A percentile compares a stretch with the other conserved stretches of the same genome.
Conservation (phyloP, 2,329 filamentous ascomycete genomes). For the Claviceps arundinis region DNA sequence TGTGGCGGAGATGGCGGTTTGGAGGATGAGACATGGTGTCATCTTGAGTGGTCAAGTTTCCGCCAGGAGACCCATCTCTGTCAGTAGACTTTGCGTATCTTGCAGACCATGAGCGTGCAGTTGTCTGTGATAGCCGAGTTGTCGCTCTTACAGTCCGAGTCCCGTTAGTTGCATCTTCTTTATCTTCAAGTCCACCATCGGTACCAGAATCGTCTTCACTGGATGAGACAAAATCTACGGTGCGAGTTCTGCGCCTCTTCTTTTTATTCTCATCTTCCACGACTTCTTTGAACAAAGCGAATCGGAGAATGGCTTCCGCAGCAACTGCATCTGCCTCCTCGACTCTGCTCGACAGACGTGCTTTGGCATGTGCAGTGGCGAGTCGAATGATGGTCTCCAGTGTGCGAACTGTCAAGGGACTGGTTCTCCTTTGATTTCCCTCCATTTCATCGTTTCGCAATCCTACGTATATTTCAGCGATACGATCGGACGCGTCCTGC, state of each 20-base stretch:
- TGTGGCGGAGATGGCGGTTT: slow-evolving; percentile 28
- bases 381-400: slow-evolving; percentile 97
- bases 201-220: slow-evolving; percentile 46
- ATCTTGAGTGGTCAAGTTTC: not conserved
- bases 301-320: slow-evolving; percentile 80
- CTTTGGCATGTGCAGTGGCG: slow-evolving; percentile 89
- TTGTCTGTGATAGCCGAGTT: slow-evolving; percentile 3
- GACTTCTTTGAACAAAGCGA: slow-evolving; percentile 95
- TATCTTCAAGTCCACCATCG: slow-evolving; percentile 40
- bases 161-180: slow-evolving; percentile 44
- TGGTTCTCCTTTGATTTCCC: slow-evolving; percentile 84
- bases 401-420: slow-evolving; percentile 91
- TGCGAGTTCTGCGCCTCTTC: slow-evolving; percentile 61
- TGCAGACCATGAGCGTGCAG: not conserved
- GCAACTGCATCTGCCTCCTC: slow-evolving; percentile 80
- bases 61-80: slow-evolving; percentile 16
- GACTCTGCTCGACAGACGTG: slow-evolving; percentile 73
- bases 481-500: slow-evolving; percentile 82
- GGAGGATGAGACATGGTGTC: slow-evolving; percentile 12
- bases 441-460: slow-evolving; percentile 93
- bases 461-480: slow-evolving; percentile 80
- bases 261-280: slow-evolving; percentile 67
- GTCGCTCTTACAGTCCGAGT: slow-evolving; percentile 19
- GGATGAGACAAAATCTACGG: slow-evolving; percentile 42
- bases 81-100: slow-evolving; percentile 13